These are phyloP conservation scores for Fraxinus albicans DNA, from an alignment of 305 asterid genomes.

Conservation along the genomic window DNA sequence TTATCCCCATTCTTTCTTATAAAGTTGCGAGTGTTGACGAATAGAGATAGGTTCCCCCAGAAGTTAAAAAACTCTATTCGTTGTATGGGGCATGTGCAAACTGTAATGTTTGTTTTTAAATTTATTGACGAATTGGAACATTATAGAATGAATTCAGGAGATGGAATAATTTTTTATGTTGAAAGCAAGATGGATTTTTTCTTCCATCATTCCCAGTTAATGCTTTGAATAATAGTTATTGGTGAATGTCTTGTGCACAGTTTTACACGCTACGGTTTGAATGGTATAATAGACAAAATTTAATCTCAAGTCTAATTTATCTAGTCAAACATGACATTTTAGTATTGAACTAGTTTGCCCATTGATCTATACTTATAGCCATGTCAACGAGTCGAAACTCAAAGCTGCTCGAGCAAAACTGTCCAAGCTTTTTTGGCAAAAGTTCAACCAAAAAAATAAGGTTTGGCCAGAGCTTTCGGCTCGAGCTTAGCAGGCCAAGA, in stretches of 20 bases:
- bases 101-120: conserved; percentile 49
- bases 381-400: too few relatives aligned
- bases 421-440: too few relatives aligned
- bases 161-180: background rate
- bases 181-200: background rate
- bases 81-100: conserved; percentile 24
- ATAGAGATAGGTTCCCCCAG: conserved; percentile 38
- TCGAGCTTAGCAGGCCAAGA: too few relatives aligned
- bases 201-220: background rate
- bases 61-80: conserved; percentile 21
- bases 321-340: background rate
- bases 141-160: background rate
- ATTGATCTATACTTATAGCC: too few relatives aligned
- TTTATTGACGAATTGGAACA: conserved; percentile 34
- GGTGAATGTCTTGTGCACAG: background rate
- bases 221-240: background rate
- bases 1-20: background rate
- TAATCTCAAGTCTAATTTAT: too few relatives aligned
- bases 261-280: background rate
- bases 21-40: conserved; percentile 34
- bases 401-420: too few relatives aligned
- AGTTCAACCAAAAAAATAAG: too few relatives aligned
- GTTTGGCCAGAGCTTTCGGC: too few relatives aligned
- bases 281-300: background rate
- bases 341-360: background rate